phyloP scores from a whole-genome alignment of 1,139 yeast species.

The Sugiyamaella sp. region DNA sequence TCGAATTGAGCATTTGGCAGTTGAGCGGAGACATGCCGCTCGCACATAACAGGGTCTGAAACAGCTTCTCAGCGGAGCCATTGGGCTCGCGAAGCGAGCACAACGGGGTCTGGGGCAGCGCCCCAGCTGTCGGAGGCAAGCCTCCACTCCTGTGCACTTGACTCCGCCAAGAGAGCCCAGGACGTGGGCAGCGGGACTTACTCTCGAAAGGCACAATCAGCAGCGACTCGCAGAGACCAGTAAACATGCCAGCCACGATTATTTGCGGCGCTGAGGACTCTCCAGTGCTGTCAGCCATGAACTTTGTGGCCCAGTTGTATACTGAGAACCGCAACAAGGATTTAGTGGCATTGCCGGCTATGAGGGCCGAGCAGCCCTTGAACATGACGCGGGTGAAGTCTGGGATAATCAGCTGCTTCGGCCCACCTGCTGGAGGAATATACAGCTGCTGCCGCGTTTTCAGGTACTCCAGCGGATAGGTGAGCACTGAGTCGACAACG shows the following conservation, averaged over 20 bases:
- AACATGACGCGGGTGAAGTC: conserved; percentile 54
- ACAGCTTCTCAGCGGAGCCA: too few relatives aligned
- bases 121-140: too few relatives aligned
- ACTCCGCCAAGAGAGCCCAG: too few relatives aligned
- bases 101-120: too few relatives aligned
- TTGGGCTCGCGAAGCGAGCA: too few relatives aligned
- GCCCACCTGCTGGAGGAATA: conserved; percentile 37
- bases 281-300: conserved; percentile 56
- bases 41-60: too few relatives aligned
- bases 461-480: conserved; percentile 83
- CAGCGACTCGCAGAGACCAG: conserved; percentile 72
- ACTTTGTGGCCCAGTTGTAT: conserved; percentile 75
- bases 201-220: conserved; percentile 90
- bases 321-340: conserved; percentile 72
- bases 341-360: conserved; percentile 74
- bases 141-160: too few relatives aligned
- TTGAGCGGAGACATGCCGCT: too few relatives aligned
- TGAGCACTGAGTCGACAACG: conserved; percentile 65
- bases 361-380: conserved; percentile 78
- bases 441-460: conserved; percentile 73
- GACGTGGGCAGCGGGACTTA: conserved; percentile 14
- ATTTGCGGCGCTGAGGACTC: conserved; percentile 43
- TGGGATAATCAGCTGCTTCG: conserved; percentile 45
- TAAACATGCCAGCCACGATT: conserved; percentile 78
- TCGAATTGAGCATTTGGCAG: too few relatives aligned